phyloP scores from a whole-genome alignment of 768 basidiomycete species.

The Hericium rajendrae region DNA sequence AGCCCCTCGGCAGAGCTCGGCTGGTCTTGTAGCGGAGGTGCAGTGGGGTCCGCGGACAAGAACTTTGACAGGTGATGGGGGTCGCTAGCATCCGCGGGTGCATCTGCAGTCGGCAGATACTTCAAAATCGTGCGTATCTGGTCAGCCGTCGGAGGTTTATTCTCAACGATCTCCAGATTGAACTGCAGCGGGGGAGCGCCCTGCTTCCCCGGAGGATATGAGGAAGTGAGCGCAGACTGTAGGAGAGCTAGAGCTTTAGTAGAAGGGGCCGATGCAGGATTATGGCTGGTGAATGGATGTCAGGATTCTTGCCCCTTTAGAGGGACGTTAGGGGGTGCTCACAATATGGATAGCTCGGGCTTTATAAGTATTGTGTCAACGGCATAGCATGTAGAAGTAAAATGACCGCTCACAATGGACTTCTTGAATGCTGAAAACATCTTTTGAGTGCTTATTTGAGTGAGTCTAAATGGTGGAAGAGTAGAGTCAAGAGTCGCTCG shows the following conservation, averaged over 20 bases:
- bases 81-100: conserved; percentile 12
- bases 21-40: conserved; percentile 25
- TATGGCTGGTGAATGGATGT: conserved; percentile 37
- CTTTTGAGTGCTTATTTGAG: neutral
- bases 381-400: neutral
- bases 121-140: conserved; percentile 60
- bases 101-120: conserved; percentile 37
- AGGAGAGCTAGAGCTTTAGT: conserved; percentile 50
- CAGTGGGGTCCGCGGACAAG: conserved; percentile 53
- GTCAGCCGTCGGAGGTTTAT: conserved; percentile 51
- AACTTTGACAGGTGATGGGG: conserved; percentile 28
- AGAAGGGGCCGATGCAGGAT: conserved; percentile 56
- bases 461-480: neutral
- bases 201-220: conserved; percentile 48
- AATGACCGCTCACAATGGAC: neutral
- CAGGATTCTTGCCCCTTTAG: neutral
- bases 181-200: conserved; percentile 49
- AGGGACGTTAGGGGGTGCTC: neutral
- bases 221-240: conserved; percentile 43
- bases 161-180: conserved; percentile 64
- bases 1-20: conserved; percentile 36
- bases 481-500: too few relatives aligned
- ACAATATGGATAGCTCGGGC: conserved; percentile 14
- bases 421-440: conserved; percentile 14
- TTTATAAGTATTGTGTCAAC: neutral